Evolutionary conservation across 345 rosid species (phyloP), one percentile per base, ranked within the genome.

Genomic region (Draba incana): DNA sequence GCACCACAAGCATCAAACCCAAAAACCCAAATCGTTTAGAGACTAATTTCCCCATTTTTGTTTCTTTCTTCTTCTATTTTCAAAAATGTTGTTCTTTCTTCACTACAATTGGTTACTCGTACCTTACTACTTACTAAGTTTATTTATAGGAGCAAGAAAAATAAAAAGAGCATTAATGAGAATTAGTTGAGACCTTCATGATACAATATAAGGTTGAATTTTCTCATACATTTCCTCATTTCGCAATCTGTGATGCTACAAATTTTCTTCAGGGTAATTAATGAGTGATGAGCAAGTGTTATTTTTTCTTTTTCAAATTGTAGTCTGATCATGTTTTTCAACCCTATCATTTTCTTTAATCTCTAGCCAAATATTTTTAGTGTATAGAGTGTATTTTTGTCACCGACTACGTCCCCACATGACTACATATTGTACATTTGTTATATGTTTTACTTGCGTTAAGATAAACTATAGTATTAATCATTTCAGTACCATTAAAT

Each of bases 1-100:
- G 59, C 60, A 68, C 48, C 74, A 75, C 69, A 68, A 68, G n/a
- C 53, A 75, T 68, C 74, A 75, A 55, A 41, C 69, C 23, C 65
- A 62, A 48, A 48, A 68, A 30, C 66, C 70, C 74, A 10, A 62
- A n/a, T 6, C 70, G 64, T 14, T 41, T 68, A 47, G 60, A 62
- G 48, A 42, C 54, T 69, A 8, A 35, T 35, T 75, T 75, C 65
- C 78, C 78, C 78, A 75, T 75, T 38, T 33, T 37, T 35, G 39
- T 23, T 28, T 45, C 16, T 35, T 3, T 24, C 49, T 12, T 12
- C 52, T 50, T 52, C 9, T 53, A 51, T 24, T n/a, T 24, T 27
- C 35, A 24, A 72, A 35, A 65, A 62, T 73, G 60, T 50, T 44
- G 39, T 52, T 64, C 58, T 64, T 72, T 65, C 53, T 20, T 52